Base-by-base conservation (phyloP, 495 filamentous ascomycete species). In the Cercophora newfieldiana region DNA sequence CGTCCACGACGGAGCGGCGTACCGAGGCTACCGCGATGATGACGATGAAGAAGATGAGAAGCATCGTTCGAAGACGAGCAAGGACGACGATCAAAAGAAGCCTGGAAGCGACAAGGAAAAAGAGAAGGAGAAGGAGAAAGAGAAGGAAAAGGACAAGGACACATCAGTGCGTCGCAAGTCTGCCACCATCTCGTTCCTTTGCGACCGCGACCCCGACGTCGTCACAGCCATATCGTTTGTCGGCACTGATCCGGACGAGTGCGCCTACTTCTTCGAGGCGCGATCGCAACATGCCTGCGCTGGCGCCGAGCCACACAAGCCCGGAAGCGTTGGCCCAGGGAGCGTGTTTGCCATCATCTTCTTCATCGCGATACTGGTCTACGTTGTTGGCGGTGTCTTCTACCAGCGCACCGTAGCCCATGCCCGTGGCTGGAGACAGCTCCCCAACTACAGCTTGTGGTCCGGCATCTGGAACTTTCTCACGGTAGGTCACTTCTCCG, bases 191-290 rank as follows among this genome's bases (percentile, higher is more conserved):
- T 94, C 91, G 30, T 91, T 98, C 77, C 90, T 94, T 72, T 98
- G 96, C 79, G 94, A 97, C 70, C 87, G 86, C 56, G 92, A 97
- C 65, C 83, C 87, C 0, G 78, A 75, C 48, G 71, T 69, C n/a
- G 69, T 74, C 0, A 85, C 87, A 26, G 85, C 89, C 18, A 86
- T 88, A 16, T 90, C 91, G 5, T 99, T 96, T 74, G 88, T 98
- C 57, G 92, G 91, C 63, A 86, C 90, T 22, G 89, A 89, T 77
- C 86, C 86, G 5, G 92, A 97, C 71, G 87, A 92, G 56, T 99
- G 96, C 81, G 86, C 91, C n/a, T 99, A 97, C 78, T 91, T 96
- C 76, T 99, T 99, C 79, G 93, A 97, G 75, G 87, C 93, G n/a
- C 91, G 94, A 63, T 93, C 92, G 53, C 84, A 85, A 53, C 88